Evolutionary conservation across 2,329 filamentous ascomycete genomes (phyloP).

Genomic region (Verticillium isaacii): DNA sequence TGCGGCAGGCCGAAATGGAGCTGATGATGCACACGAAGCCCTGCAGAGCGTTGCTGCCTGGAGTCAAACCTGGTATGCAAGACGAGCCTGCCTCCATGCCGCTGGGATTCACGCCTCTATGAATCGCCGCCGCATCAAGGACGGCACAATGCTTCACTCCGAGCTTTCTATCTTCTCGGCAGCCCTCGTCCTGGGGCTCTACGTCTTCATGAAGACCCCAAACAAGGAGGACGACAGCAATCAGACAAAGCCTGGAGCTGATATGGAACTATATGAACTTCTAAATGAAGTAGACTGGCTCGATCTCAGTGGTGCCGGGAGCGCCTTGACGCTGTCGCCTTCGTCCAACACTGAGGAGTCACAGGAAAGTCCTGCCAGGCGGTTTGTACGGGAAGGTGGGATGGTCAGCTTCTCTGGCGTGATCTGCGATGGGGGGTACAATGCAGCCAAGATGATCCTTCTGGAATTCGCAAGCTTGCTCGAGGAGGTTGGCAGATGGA

Average conservation of each 20-base stretch:
- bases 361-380: background rate
- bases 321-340: background rate
- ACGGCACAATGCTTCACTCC: background rate
- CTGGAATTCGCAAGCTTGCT: background rate
- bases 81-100: background rate
- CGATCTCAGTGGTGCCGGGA: background rate
- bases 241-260: background rate
- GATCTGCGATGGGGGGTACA: background rate
- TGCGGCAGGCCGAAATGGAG: background rate
- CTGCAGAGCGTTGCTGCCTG: background rate
- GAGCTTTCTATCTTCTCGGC: background rate
- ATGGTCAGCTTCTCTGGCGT: background rate
- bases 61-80: background rate
- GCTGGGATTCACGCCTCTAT: background rate
- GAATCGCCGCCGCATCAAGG: background rate
- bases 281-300: background rate
- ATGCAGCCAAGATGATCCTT: background rate
- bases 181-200: background rate
- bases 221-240: background rate
- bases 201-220: background rate
- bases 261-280: background rate
- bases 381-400: background rate
- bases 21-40: background rate
- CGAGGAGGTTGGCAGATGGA: background rate
- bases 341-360: background rate